Conservation (phyloP, 768 basidiomycete species). For the Mycena maculata region DNA sequence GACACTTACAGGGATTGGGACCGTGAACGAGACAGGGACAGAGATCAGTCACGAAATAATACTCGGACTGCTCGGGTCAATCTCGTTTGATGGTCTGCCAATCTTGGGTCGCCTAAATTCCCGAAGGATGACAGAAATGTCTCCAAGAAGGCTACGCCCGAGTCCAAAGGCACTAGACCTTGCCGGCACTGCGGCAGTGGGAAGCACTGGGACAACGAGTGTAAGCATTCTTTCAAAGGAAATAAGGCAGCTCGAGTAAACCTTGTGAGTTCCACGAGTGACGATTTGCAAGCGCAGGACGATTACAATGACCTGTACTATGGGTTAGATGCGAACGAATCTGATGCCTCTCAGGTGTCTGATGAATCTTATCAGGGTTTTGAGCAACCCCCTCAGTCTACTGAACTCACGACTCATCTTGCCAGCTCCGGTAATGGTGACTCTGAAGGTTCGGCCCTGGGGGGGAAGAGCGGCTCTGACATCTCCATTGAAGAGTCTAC, state of each 20-base stretch:
- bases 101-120: not conserved
- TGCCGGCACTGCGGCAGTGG: slow-evolving; percentile 26
- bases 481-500: not conserved
- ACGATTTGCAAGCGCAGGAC: slow-evolving; percentile 36
- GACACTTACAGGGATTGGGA: not conserved
- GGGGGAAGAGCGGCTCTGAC: not conserved
- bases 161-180: not conserved
- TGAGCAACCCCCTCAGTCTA: slow-evolving; percentile 24
- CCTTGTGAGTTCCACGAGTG: slow-evolving; percentile 1
- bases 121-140: not conserved
- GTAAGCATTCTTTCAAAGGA: slow-evolving; percentile 42
- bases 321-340: slow-evolving; percentile 23
- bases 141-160: not conserved
- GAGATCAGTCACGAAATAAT: not conserved
- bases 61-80: not conserved
- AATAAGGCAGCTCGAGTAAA: slow-evolving; percentile 40
- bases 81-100: not conserved
- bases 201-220: slow-evolving; percentile 49
- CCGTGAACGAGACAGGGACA: not conserved
- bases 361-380: slow-evolving; percentile 28
- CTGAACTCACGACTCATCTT: not conserved
- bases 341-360: slow-evolving; percentile 16
- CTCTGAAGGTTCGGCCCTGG: not conserved
- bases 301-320: slow-evolving; percentile 43
- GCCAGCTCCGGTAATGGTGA: not conserved